Conservation (phyloP, 139 green algal genomes). For the Chlamydomonas sphaeroides region DNA sequence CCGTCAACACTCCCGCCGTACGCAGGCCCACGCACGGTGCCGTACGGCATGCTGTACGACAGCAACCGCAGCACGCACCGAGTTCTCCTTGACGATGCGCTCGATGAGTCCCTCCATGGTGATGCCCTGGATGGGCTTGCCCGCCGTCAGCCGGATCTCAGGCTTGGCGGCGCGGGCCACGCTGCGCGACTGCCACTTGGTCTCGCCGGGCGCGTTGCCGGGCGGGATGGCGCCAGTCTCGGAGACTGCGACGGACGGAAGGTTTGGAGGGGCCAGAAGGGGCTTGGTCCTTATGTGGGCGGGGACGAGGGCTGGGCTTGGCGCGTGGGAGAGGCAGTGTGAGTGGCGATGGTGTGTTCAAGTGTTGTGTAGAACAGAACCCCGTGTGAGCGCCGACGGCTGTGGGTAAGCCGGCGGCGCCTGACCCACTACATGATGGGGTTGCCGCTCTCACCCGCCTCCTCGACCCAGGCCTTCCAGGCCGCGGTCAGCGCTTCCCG, state of each 20-base stretch:
- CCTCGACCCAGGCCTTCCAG: slow-evolving; percentile 90
- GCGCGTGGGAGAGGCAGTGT: too few relatives aligned
- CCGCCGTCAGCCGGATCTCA: slow-evolving; percentile 85
- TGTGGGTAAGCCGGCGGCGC: too few relatives aligned
- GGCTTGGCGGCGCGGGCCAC: slow-evolving; percentile 54
- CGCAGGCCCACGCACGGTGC: too few relatives aligned
- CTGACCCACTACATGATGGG: too few relatives aligned
- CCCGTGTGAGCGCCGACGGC: too few relatives aligned
- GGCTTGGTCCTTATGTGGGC: too few relatives aligned
- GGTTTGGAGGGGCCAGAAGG: too few relatives aligned
- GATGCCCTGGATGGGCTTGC: slow-evolving; percentile 82
- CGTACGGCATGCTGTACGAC: too few relatives aligned
- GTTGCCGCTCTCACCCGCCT: slow-evolving; percentile 64
- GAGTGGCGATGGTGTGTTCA: too few relatives aligned
- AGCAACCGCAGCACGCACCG: slow-evolving; percentile 59
- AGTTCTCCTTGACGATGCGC: slow-evolving; percentile 82
- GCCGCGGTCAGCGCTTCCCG: slow-evolving; percentile 77
- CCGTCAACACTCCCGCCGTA: too few relatives aligned
- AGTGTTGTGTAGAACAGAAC: too few relatives aligned
- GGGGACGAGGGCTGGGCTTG: too few relatives aligned
- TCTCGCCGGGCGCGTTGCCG: slow-evolving; percentile 82
- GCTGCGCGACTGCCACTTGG: slow-evolving; percentile 69
- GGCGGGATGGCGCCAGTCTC: slow-evolving; percentile 77
- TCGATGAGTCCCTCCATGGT: slow-evolving; percentile 84
- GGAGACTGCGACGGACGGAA: slow-evolving; percentile 66